phyloP scores from a whole-genome alignment of 2,329 filamentous ascomycete species.

The Botrytis tulipae region DNA sequence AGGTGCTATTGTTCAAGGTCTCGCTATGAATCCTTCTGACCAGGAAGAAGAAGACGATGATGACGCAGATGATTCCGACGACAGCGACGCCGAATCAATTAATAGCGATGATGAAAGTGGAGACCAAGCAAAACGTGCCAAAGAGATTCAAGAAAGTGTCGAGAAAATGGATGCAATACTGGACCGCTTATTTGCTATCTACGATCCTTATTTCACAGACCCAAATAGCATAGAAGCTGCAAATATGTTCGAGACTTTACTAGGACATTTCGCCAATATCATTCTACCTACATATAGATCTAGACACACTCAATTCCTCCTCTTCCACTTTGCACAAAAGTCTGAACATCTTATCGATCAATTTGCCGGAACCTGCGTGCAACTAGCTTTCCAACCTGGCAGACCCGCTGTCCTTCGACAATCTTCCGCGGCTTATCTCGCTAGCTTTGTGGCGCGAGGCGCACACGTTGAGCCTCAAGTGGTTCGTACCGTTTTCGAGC shows the following conservation, averaged over 20 bases:
- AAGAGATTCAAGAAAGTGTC: slow-evolving; percentile 75
- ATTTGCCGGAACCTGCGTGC: slow-evolving; percentile 76
- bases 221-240: slow-evolving; percentile 68
- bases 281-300: slow-evolving; percentile 90
- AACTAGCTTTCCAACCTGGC: slow-evolving; percentile 62
- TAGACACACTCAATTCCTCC: slow-evolving; percentile 88
- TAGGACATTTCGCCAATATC: slow-evolving; percentile 82
- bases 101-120: slow-evolving; percentile 69
- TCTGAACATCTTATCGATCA: slow-evolving; percentile 75
- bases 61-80: slow-evolving; percentile 48
- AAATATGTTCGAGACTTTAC: slow-evolving; percentile 72
- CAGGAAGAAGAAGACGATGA: slow-evolving; percentile 55
- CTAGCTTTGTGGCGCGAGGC: slow-evolving; percentile 89
- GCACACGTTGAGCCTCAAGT: slow-evolving; percentile 73
- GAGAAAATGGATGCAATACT: slow-evolving; percentile 90
- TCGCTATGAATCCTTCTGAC: slow-evolving; percentile 42
- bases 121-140: slow-evolving; percentile 61
- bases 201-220: slow-evolving; percentile 68
- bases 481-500: slow-evolving; percentile 78
- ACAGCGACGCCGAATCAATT: slow-evolving; percentile 69
- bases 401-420: slow-evolving; percentile 74
- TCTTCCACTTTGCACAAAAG: slow-evolving; percentile 91
- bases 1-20: slow-evolving; percentile 63
- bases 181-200: slow-evolving; percentile 82
- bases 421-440: slow-evolving; percentile 85